Percentiles rank a stretch among this genome's conserved stretches.
phyloP scores from a whole-genome alignment of 2,329 filamentous ascomycete genomes.

The Sporothrix pallida region DNA sequence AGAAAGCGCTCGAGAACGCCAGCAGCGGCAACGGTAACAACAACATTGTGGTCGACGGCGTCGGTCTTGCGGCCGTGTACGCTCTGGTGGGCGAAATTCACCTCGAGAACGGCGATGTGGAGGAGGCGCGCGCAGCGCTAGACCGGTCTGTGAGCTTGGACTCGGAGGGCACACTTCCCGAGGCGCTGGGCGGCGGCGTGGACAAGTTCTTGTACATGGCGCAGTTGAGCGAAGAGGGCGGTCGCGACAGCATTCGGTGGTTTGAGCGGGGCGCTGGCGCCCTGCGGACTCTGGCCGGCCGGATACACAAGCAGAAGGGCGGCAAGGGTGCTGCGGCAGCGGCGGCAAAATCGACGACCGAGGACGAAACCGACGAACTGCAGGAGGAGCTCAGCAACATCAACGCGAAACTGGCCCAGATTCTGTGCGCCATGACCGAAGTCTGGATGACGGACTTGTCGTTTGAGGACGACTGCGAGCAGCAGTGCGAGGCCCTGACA shows the following conservation, averaged over 20 bases:
- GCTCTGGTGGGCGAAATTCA: constrained; percentile 81
- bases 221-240: constrained; percentile 78
- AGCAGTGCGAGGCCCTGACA: constrained; percentile 82
- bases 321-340: not conserved
- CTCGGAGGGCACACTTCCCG: constrained; percentile 71
- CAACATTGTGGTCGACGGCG: constrained; percentile 35
- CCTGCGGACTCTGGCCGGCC: constrained; percentile 56
- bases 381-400: constrained; percentile 60
- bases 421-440: constrained; percentile 92
- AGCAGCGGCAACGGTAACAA: constrained; percentile 27
- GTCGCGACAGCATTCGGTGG: constrained; percentile 69
- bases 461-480: constrained; percentile 89
- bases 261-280: constrained; percentile 73
- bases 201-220: constrained; percentile 97
- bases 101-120: constrained; percentile 81
- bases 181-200: constrained; percentile 77
- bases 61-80: constrained; percentile 62
- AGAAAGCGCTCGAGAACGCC: constrained; percentile 37
- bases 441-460: constrained; percentile 99
- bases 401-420: constrained; percentile 81
- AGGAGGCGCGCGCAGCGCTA: constrained; percentile 75
- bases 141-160: constrained; percentile 76
- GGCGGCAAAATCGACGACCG: not conserved
- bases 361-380: not conserved
- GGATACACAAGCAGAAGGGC: constrained; percentile 16